Percentiles rank a stretch among this genome's conserved stretches.
Evolutionary conservation across 768 basidiomycete species (phyloP).

Genomic region (Amanita rubescens): DNA sequence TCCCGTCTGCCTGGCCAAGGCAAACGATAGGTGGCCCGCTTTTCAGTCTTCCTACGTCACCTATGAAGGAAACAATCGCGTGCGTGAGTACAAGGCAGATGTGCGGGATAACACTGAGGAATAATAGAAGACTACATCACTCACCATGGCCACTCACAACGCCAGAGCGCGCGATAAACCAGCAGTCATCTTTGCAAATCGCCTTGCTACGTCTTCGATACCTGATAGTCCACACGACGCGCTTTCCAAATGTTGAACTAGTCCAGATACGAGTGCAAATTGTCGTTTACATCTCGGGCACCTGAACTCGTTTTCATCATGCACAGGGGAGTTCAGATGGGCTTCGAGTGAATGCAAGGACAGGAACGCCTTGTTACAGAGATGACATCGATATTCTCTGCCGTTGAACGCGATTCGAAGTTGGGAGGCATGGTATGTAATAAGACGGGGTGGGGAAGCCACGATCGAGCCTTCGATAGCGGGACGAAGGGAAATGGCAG

Average conservation of each 20-base stretch:
- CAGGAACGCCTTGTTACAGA: conserved; percentile 29
- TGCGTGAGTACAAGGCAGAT: neutral
- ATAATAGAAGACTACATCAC: neutral
- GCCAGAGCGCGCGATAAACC: neutral
- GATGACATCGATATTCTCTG: conserved; percentile 30
- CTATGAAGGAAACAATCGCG: neutral
- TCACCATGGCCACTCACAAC: neutral
- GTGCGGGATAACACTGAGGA: neutral
- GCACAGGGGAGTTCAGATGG: conserved; percentile 30
- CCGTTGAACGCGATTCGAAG: conserved; percentile 30
- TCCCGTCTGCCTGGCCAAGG: neutral
- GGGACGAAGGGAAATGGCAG: conserved; percentile 28
- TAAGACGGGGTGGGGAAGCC: conserved; percentile 8
- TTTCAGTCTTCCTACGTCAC: conserved; percentile 1
- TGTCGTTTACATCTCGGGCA: conserved; percentile 34
- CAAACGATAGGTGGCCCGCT: neutral
- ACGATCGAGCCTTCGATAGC: conserved; percentile 11
- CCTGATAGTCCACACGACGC: conserved; percentile 28
- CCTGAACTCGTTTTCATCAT: conserved; percentile 33
- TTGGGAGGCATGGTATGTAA: conserved; percentile 23
- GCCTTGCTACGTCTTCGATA: conserved; percentile 22
- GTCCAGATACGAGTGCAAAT: conserved; percentile 30
- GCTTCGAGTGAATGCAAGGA: conserved; percentile 24
- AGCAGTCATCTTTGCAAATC: conserved; percentile 18
- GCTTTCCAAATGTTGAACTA: conserved; percentile 40